Evolutionary conservation across 169 alveolate species (phyloP).

Genomic region (Plasmodium berghei): DNA sequence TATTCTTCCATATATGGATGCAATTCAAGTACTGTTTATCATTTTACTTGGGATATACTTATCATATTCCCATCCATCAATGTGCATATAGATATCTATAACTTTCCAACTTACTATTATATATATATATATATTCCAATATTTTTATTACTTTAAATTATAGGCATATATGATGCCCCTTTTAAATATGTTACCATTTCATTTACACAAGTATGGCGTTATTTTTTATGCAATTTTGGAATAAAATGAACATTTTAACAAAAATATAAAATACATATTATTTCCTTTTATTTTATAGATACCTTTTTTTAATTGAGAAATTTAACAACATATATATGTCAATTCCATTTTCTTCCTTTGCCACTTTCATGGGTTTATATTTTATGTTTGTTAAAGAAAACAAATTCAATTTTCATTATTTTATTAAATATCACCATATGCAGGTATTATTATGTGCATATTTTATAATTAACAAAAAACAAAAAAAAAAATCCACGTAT

Average conservation of each 20-base stretch:
- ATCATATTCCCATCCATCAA: neutral
- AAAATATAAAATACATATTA: too few relatives aligned
- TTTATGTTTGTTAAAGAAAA: constrained; percentile 68
- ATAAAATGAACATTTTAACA: neutral
- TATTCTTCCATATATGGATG: constrained; percentile 65
- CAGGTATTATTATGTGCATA: constrained; percentile 2
- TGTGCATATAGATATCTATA: neutral
- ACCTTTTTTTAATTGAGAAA: constrained; percentile 47
- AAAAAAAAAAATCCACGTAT: neutral
- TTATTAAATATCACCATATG: constrained; percentile 68
- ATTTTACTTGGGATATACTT: neutral
- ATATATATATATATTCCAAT: neutral
- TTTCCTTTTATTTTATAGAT: constrained; percentile 6
- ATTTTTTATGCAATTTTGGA: constrained; percentile 2
- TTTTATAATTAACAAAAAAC: too few relatives aligned
- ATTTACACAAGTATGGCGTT: constrained; percentile 60
- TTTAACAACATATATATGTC: constrained; percentile 53
- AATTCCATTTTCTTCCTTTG: constrained; percentile 70
- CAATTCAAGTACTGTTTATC: constrained; percentile 29
- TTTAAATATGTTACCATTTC: constrained; percentile 42
- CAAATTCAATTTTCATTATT: constrained; percentile 67
- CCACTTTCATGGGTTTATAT: constrained; percentile 64
- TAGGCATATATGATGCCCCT: constrained; percentile 73
- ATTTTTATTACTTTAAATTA: constrained; percentile 9
- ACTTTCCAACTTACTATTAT: neutral